Evolutionary conservation across 2,329 filamentous ascomycete genomes (phyloP).

Genomic region (Orbilia oligospora): DNA sequence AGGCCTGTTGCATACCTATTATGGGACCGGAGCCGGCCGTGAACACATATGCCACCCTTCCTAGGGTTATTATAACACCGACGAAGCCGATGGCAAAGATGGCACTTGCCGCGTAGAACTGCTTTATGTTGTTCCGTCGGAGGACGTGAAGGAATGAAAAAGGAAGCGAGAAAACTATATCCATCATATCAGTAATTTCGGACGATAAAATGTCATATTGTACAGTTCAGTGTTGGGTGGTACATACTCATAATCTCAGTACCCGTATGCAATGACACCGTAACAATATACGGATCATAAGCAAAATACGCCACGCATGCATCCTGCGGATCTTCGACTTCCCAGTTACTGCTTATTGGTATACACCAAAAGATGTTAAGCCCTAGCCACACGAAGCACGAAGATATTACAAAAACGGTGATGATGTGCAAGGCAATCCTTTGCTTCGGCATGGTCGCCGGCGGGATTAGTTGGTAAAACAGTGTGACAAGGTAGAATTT

Average conservation of each 20-base stretch:
- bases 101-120: conserved; percentile 29
- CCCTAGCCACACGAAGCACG: conserved; percentile 11
- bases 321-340: conserved; percentile 28
- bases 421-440: conserved; percentile 44
- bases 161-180: conserved; percentile 34
- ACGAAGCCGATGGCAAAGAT: conserved; percentile 48
- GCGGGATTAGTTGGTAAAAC: conserved; percentile 37
- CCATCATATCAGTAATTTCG: not conserved
- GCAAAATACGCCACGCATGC: conserved; percentile 26
- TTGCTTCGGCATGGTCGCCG: conserved; percentile 39
- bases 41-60: conserved; percentile 22
- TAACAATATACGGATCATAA: conserved; percentile 15
- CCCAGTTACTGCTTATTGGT: conserved; percentile 45
- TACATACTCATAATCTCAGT: conserved; percentile 42
- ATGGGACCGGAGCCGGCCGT: not conserved
- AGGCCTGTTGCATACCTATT: conserved; percentile 23
- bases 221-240: too few species aligned
- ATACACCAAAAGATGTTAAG: conserved; percentile 50
- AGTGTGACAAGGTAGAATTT: conserved; percentile 41
- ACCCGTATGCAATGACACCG: conserved; percentile 8
- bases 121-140: conserved; percentile 27
- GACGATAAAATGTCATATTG: too few species aligned
- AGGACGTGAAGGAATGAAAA: conserved; percentile 46
- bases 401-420: conserved; percentile 11
- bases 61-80: conserved; percentile 30